These are phyloP conservation scores for Quercus agrifolia DNA, from an alignment of 306 rosid species.

Conservation along the genomic window DNA sequence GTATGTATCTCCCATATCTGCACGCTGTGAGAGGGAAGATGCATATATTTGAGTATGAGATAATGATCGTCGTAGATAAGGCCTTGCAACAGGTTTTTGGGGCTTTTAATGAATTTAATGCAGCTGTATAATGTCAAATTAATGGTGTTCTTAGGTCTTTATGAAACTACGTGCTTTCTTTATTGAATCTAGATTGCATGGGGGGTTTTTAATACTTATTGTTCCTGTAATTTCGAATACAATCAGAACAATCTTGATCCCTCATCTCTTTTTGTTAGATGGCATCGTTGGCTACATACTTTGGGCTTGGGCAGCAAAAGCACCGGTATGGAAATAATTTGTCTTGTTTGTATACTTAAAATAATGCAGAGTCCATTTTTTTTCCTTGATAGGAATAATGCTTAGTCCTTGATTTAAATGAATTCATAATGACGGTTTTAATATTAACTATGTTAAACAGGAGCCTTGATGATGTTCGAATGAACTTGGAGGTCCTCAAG, in stretches of 20 bases:
- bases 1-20: no score
- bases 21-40: no score
- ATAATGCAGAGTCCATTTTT: background rate
- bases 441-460: conserved; percentile 29
- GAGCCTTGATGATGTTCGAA: conserved; percentile 97
- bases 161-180: background rate
- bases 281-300: conserved; percentile 91
- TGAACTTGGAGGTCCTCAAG: conserved; percentile 96
- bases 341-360: background rate
- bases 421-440: background rate
- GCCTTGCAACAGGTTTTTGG: background rate
- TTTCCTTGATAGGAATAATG: background rate
- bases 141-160: background rate
- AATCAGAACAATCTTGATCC: background rate
- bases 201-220: background rate
- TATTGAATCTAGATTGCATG: background rate
- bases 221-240: background rate
- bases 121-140: background rate
- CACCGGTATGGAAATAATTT: conserved; percentile 52
- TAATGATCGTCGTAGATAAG: background rate
- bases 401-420: background rate
- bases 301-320: conserved; percentile 85
- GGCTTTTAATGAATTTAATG: no score
- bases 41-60: no score
- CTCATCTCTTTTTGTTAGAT: conserved; percentile 45